Evolutionary conservation across 2,329 filamentous ascomycete species (phyloP), one percentile per base, ranked within the genome.

Genomic region (Fusarium pseudoanthophilum): DNA sequence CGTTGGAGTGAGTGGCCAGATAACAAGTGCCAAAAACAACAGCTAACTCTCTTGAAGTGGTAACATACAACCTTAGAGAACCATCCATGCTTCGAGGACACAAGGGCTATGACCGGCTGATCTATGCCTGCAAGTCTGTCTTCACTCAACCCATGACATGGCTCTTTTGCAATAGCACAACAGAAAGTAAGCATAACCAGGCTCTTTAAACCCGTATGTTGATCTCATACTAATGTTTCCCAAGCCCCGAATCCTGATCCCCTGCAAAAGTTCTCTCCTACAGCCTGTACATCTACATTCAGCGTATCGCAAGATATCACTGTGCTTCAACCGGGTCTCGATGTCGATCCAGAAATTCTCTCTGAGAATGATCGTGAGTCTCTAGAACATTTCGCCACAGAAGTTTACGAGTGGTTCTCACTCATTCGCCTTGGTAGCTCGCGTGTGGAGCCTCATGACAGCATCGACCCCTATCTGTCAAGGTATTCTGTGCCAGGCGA

Each of bases 11-110:
- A 59, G 87, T 80, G 40, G 24, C 34, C 49, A 40, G 52, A 46
- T 20, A 24, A 24, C 13, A 26, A 62, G n/a, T 40, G 26, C 46
- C 13, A 30, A 7, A 39, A 55, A 34, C 14, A 20, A 28, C 7
- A 28, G 42, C 79, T 84, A 66, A 85, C 68, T 40, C 14, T 37
- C 18, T 20, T 34, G 24, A 64, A 96, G 93, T 92, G 34, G 89
- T 98, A 51, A 90, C 95, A 75, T 86, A 92, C 57, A 91, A 98
- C 67, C 87, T 99, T 34, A 89, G 91, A 24, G 85, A 87, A 10
- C 88, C 91, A 2, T 91, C 91, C 1, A 97, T 97, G 93, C 81
- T 94, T 13, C 92, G 91, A 60, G 95, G 95, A 7, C 96, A 94
- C 80, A 95, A 92, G 72, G 92, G 91, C 0, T 97, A 97, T 77